phyloP scores from a whole-genome alignment of 208 protist genomes.

The Crithidia thermophila region DNA sequence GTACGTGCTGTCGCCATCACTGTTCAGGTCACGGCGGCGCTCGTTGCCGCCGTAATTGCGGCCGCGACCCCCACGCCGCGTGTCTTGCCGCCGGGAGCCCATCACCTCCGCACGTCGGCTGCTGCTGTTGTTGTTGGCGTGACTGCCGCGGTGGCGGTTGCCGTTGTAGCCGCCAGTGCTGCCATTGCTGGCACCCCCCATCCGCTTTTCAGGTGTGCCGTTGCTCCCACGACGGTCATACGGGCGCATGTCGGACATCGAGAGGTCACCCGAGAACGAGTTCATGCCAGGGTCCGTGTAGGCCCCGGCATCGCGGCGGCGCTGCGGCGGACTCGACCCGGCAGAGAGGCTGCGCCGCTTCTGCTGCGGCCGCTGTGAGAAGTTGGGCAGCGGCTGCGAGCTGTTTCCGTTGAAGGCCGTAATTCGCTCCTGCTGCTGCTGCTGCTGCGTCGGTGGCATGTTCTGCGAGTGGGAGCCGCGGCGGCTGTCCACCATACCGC shows the following conservation, averaged over 20 bases:
- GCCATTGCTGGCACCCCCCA: neutral
- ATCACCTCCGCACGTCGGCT: no score
- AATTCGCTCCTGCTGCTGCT: conserved; percentile 6
- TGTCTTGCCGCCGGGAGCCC: neutral
- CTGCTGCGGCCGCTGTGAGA: conserved; percentile 1
- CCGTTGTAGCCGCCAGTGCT: neutral
- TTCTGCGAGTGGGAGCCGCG: neutral
- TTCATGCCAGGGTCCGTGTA: conserved; percentile 14
- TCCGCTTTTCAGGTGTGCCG: conserved; percentile 22
- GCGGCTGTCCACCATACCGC: conserved; percentile 12
- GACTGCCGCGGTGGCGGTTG: neutral
- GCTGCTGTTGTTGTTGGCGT: neutral
- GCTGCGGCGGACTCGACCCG: neutral
- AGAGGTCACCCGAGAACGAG: conserved; percentile 11
- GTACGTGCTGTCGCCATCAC: neutral
- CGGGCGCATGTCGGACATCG: neutral
- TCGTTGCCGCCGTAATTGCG: neutral
- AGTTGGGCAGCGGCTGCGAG: neutral
- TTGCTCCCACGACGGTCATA: neutral
- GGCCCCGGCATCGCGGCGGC: neutral
- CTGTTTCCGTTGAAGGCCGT: conserved; percentile 3
- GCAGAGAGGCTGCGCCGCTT: conserved; percentile 19
- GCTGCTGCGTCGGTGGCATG: conserved; percentile 7
- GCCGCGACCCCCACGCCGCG: neutral
- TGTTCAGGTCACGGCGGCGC: neutral